Percentiles rank a stretch among this genome's conserved stretches.
phyloP scores from a whole-genome alignment of 1,284 basidiomycete species.

The Apiotrichum gracile region DNA sequence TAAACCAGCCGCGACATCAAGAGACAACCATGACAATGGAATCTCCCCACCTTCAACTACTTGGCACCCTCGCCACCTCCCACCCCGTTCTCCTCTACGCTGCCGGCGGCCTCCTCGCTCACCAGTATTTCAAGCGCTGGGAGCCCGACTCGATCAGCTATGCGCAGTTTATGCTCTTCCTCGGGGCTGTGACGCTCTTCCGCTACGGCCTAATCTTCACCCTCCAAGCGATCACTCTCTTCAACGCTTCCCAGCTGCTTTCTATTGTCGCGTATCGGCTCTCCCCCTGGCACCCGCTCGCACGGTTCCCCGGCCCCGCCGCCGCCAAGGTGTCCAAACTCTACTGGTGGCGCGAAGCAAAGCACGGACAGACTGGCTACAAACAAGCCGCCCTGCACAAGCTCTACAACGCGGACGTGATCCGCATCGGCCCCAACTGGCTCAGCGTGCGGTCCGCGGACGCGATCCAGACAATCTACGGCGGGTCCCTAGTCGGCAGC shows the following conservation, averaged over 20 bases:
- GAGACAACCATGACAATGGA: no score
- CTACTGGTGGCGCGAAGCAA: slow-evolving; percentile 6
- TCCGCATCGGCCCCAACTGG: slow-evolving; percentile 83
- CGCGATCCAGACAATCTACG: slow-evolving; percentile 63
- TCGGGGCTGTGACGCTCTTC: no score
- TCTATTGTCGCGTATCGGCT: slow-evolving; percentile 6
- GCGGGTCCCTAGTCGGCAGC: slow-evolving; percentile 52
- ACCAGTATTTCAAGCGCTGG: slow-evolving; percentile 4
- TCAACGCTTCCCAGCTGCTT: not conserved
- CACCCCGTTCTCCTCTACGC: not conserved
- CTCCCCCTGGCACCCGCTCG: slow-evolving; percentile 10
- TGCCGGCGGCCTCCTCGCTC: not conserved
- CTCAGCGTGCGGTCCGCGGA: slow-evolving; percentile 73
- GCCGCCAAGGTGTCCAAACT: slow-evolving; percentile 6
- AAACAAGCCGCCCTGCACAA: slow-evolving; percentile 5
- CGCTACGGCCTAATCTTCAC: no score
- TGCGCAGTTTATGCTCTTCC: not conserved
- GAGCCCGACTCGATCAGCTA: slow-evolving; percentile 8
- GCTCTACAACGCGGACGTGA: slow-evolving; percentile 46
- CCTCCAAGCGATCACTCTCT: not conserved
- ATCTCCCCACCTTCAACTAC: no score
- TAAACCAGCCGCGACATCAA: no score
- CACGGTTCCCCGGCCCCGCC: slow-evolving; percentile 3
- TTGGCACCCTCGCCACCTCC: no score
- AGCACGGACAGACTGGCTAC: slow-evolving; percentile 7